Base-by-base conservation (phyloP, 2,329 filamentous ascomycete genomes). In the Epichloe sp. region DNA sequence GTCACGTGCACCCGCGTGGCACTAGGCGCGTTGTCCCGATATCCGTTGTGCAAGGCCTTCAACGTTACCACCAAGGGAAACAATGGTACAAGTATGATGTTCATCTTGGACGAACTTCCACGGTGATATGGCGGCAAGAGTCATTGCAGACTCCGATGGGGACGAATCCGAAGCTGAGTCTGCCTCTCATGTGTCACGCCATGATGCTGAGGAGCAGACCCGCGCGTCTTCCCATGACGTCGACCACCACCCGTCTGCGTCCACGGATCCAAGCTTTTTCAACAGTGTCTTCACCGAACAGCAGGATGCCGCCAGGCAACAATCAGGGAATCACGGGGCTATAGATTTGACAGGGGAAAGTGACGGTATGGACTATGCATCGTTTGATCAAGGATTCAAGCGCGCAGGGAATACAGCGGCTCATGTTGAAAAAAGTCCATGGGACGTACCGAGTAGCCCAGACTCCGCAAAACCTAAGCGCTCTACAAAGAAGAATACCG, bases 241-340 rank as follows among this genome's bases (percentile, higher is more conserved):
- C 58, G 17, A 63, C 52, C 57, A 59, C 50, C 58, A 59, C 50
- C 58, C 59, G 38, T 66, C 68, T 6, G 63, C 59, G 21, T 77
- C 74, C 15, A 77, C 75, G 1, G 72, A 77, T 52, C 66, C 69
- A 1, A 67, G 64, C 0, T 72, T 75, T 55, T 77, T 77, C 54
- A 68, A 69, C 45, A 66, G 63, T 47, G 58, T 77, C 10, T 76
- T 74, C 52, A 64, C 73, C 21, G 70, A 75, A 46, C 72, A 77
- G 56, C 65, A 67, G 40, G 62, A 63, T 36, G 63, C 65, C 21
- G 59, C 61, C 15, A 53, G 52, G 26, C 56, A 60, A 44, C 55
- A 59, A 19, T 12, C 37, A 34, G 40, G 31, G 14, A 38, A 40
- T 3, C 6, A 15, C 6, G 35, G 34, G 1, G 35, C 43, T 17